Evolutionary conservation across 129 eudicot genomes (phyloP).

Genomic region (Helianthus annuus): HanXRQr2.0-SUNRISE NC_035445.2:118977797-118978296

Average conservation of each 20-base stretch:
- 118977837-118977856: no score
- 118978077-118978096: not conserved
- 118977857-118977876: not conserved
- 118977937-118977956: not conserved
- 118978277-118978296: conserved; percentile 87
- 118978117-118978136: not conserved
- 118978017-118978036: not conserved
- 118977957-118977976: no score
- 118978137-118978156: not conserved
- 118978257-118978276: conserved; percentile 92
- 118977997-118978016: no score
- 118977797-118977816: no score
- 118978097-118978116: not conserved
- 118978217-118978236: conserved; percentile 76
- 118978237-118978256: conserved; percentile 85
- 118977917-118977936: no score
- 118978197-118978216: conserved; percentile 61
- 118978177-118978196: conserved; percentile 7
- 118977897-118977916: no score
- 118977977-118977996: no score
- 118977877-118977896: not conserved
- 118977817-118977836: no score
- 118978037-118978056: not conserved
- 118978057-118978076: not conserved
- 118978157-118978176: not conserved